Percentiles rank a stretch among this genome's conserved stretches.
Evolutionary conservation across 306 rosid species (phyloP).

Genomic region (Prunus mira): DNA sequence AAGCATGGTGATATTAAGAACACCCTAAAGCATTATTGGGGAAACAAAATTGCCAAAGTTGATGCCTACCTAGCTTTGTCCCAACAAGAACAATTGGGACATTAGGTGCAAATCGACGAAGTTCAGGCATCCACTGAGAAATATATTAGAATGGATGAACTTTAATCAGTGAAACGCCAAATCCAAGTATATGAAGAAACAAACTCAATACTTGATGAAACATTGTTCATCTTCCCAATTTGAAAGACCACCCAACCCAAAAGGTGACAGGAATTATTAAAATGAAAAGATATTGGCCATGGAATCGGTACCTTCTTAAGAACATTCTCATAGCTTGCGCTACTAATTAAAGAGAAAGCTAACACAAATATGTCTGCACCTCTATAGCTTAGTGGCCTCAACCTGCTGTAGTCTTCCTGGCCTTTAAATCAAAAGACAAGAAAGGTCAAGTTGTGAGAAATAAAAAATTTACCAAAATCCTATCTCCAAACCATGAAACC

Average conservation of each 20-base stretch:
- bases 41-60: not conserved
- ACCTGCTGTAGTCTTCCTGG: constrained; percentile 95
- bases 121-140: constrained; percentile 96
- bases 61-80: constrained; percentile 73
- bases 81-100: constrained; percentile 98
- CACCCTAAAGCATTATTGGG: not conserved
- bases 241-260: not conserved
- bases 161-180: constrained; percentile 8
- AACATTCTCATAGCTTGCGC: constrained; percentile 96
- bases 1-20: constrained; percentile 5
- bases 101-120: constrained; percentile 90
- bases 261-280: not conserved
- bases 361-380: constrained; percentile 94
- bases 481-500: constrained; percentile 9
- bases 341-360: constrained; percentile 85
- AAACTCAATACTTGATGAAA: not conserved
- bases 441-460: not conserved
- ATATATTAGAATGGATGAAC: constrained; percentile 15
- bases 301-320: constrained; percentile 70
- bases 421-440: constrained; percentile 48
- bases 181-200: not conserved
- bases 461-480: not conserved
- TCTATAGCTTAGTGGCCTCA: constrained; percentile 96
- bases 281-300: not conserved
- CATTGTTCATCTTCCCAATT: not conserved